Base-by-base conservation (phyloP, 148 eudicot species). In the Chenopodium formosanum region DNA sequence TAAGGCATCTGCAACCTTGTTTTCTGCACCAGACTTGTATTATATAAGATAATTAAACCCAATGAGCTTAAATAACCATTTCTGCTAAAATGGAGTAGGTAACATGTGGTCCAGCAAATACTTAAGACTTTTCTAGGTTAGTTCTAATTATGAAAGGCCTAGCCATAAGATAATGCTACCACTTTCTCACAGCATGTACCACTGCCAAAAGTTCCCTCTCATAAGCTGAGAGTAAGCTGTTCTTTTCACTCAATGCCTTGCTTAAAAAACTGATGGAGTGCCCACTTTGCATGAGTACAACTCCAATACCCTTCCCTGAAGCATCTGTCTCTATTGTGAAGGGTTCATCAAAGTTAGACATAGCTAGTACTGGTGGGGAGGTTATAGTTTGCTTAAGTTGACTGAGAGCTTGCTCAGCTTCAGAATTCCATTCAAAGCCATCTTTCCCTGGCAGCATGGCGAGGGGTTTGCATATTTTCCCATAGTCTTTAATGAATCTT, bases 331-430 rank as follows among this genome's bases (percentile, higher is more conserved):
- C 47, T 17, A 70, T 34, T 0, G 37, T 3, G 7, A 70, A 70
- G 0, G 37, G 13, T 1, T 70, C 37, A 0, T 17, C 0, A 11
- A 69, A 69, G 10, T 69, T 17, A 25, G 46, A 25, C 0, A 70
- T 8, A 1, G 47, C 46, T 10, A 70, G 0, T 1, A 70, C 23
- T 1, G 23, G 73, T 0, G 48, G 10, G 0, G 73, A 2, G 7
- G 27, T n/a, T 17, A 73, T n/a, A 0, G 2, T 0, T 0, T 2
- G 0, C 1, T 73, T 23, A 0, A 73, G 32, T 0, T 1, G 0
- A 0, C 11, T 23, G 25, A 73, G 48, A 0, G 60, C 76, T 9
- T 9, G 0, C 1, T n/a, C 14, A 1, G 40, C 44, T 0, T 37
- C 44, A 37, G 7, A 7, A 11, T 0, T 50, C 56, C 56, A 50